Evolutionary conservation across 2,329 filamentous ascomycete genomes (phyloP).

Genomic region (Balansia obtecta): DNA sequence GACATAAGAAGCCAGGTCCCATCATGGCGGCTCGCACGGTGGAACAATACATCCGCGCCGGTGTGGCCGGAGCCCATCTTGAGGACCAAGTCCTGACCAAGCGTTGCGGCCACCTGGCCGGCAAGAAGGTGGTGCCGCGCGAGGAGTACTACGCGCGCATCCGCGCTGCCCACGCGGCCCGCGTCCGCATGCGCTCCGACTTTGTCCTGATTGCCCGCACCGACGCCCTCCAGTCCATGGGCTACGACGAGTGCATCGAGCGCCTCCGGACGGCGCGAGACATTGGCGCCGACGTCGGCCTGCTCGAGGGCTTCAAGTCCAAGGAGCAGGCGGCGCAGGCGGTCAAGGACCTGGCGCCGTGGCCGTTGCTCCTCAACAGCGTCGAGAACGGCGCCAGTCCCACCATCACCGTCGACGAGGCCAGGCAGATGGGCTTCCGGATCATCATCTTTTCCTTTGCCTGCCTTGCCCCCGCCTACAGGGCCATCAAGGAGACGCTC

Average conservation of each 20-base stretch:
- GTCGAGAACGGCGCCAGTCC: slow-evolving; percentile 46
- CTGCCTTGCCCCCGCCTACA: slow-evolving; percentile 34
- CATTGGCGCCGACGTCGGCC: slow-evolving; percentile 45
- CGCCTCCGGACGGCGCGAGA: slow-evolving; percentile 37
- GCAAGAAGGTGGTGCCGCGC: slow-evolving; percentile 45
- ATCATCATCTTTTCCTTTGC: slow-evolving; percentile 37
- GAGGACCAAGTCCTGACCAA: slow-evolving; percentile 55
- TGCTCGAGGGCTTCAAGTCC: slow-evolving; percentile 45
- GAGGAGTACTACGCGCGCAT: slow-evolving; percentile 42
- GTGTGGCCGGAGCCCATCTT: slow-evolving; percentile 47
- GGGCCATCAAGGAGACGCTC: slow-evolving; percentile 27
- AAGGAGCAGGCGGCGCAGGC: slow-evolving; percentile 35
- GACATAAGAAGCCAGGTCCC: slow-evolving; percentile 19
- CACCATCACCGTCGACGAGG: slow-evolving; percentile 38
- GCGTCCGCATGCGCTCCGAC: slow-evolving; percentile 35
- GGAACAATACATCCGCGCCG: slow-evolving; percentile 37
- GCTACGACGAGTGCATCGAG: slow-evolving; percentile 43
- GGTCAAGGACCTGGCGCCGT: slow-evolving; percentile 33
- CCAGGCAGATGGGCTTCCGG: slow-evolving; percentile 41
- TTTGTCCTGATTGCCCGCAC: slow-evolving; percentile 55
- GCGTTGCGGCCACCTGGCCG: slow-evolving; percentile 50
- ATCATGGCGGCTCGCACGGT: slow-evolving; percentile 41
- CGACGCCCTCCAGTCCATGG: slow-evolving; percentile 43
- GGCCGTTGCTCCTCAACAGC: slow-evolving; percentile 42
- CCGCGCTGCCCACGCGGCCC: slow-evolving; percentile 39